Percentiles rank a stretch among this genome's conserved stretches.
Conservation (phyloP, 495 filamentous ascomycete genomes). For the Sabuloglossum arenarium region DNA sequence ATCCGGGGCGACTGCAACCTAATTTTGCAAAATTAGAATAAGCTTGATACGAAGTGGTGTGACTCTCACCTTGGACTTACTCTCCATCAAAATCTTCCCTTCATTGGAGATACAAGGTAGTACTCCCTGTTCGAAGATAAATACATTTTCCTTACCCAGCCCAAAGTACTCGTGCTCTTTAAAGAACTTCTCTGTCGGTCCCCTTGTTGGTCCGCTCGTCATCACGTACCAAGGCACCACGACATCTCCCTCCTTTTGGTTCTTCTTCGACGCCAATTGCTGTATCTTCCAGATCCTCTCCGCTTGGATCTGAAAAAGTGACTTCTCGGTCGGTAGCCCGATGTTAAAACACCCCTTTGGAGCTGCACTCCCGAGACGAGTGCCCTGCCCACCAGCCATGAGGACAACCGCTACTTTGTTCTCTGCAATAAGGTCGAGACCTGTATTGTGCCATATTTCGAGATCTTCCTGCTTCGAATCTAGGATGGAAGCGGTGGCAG, state of each 20-base stretch:
- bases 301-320: constrained; percentile 91
- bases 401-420: constrained; percentile 90
- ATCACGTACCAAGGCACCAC: constrained; percentile 97
- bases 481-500: constrained; percentile 72
- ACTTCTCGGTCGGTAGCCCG: constrained; percentile 75
- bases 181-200: constrained; percentile 85
- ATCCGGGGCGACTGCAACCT: constrained; percentile 91
- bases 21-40: neutral
- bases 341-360: constrained; percentile 97
- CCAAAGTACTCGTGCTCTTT: constrained; percentile 79
- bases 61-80: constrained; percentile 50
- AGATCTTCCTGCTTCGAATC: constrained; percentile 69
- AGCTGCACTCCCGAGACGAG: constrained; percentile 77
- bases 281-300: constrained; percentile 85
- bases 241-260: constrained; percentile 32
- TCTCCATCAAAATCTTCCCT: constrained; percentile 88
- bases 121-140: constrained; percentile 93
- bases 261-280: constrained; percentile 50
- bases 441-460: constrained; percentile 65
- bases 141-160: constrained; percentile 60
- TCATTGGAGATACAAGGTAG: constrained; percentile 95
- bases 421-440: constrained; percentile 62
- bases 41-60: neutral
- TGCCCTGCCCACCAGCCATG: constrained; percentile 95
- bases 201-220: constrained; percentile 92